Conservation (phyloP, 495 filamentous ascomycete species). For the Neurospora hispaniola region DNA sequence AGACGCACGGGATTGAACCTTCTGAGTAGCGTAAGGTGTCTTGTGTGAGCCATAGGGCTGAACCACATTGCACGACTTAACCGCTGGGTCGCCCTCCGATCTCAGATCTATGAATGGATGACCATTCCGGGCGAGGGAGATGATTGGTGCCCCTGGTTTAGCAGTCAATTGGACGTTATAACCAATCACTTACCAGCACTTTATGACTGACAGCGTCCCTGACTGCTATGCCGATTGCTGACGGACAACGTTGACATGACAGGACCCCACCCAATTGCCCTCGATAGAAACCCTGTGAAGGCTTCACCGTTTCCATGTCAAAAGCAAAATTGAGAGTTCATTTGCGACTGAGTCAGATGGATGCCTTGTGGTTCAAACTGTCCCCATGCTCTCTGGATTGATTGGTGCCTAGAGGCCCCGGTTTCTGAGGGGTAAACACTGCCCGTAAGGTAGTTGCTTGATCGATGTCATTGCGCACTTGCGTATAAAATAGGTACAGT, state of each 20-base stretch:
- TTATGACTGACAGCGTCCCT: not conserved
- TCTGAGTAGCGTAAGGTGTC: not conserved
- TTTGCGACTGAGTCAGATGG: not conserved
- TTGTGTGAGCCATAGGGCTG: not conserved
- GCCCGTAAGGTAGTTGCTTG: not conserved
- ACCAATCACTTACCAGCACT: not conserved
- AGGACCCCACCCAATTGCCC: not conserved
- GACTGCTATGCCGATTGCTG: not conserved
- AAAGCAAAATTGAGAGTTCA: not conserved
- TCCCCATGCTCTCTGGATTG: not conserved
- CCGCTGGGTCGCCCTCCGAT: not conserved
- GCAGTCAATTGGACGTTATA: not conserved
- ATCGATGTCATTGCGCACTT: not conserved
- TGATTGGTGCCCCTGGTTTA: not conserved
- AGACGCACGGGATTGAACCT: not conserved
- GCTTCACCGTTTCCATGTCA: not conserved
- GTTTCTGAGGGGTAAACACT: not conserved
- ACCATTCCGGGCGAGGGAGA: not conserved
- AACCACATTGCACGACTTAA: not conserved
- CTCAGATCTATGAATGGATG: not conserved
- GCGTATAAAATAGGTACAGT: not conserved
- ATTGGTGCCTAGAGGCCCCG: not conserved
- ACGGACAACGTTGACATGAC: not conserved
- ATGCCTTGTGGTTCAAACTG: not conserved
- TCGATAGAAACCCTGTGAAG: not conserved